Evolutionary conservation across 2,329 filamentous ascomycete genomes (phyloP), one percentile per base, ranked within the genome.

Genomic region (Macroventuria anomochaeta): DNA sequence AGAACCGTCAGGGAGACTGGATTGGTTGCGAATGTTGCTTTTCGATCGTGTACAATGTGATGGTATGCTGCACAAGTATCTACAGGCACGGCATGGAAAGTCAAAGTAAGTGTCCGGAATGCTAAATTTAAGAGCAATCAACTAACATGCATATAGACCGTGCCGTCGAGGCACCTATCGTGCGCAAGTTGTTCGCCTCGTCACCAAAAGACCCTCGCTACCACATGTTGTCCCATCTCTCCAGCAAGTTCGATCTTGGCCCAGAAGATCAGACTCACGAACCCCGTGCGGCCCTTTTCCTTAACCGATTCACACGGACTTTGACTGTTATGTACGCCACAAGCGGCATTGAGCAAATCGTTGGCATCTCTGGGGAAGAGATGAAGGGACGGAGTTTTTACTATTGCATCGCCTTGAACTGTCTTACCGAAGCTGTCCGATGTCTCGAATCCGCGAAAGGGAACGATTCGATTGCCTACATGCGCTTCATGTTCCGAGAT

Each of bases 381-480:
- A 83, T 96, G 58, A 83, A 86, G 59, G 86, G 89, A 34, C 88
- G 87, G 63, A 93, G 90, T 70, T 96, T 96, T 72, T 96, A 96
- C 72, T 89, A 91, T 64, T 93, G 89, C 68, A 95, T 96, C 43
- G 85, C 89, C 52, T 85, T 90, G 62, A 88, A 86, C 56, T 95
- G 90, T 62, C 79, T 95, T 23, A 79, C 83, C 7, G 89, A 95
- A 63, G 90, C 90, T 3, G 85, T 93, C 28, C 84, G 85, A 57
- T 93, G 89, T 64, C 76, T 96, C 26, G 91, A 96, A 73, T 89
- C 88, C 61, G 91, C 91, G 18, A 96, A 96, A 71, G 88, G 88
- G 23, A 96, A 96, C 65, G 90, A 96, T 71, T 96, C 91, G 2
- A 95, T 96, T 65, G 91, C 91, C 2, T 96, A 96, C 66, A 80